Base-by-base conservation (phyloP, 805 yeast species). In the Nakazawaea ernobii region DNA sequence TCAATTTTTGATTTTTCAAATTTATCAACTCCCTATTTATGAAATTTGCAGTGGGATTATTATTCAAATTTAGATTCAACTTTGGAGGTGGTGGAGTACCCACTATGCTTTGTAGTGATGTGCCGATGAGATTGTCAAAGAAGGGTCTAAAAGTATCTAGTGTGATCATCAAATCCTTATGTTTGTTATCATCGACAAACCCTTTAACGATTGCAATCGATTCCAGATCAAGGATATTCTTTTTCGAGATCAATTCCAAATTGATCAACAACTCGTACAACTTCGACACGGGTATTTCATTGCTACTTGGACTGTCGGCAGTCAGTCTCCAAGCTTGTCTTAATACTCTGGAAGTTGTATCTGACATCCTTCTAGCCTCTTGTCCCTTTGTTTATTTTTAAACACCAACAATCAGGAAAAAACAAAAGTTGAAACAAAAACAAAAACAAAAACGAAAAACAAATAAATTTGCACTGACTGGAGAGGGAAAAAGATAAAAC, bases 21-120 rank as follows among this genome's bases (percentile, higher is more conserved):
- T 38, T 39, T 13, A 7, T n/a, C 17, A 45, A 35, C 17, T 45
- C 48, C 30, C 26, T 39, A 13, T 45, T 45, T 8, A 45, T 39
- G 35, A 45, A 45, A 35, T 39, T 39, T 13, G 48, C 9, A 15
- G 48, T 39, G 4, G 48, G 17, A 27, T 14, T 45, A 8, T 15
- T 4, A 28, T 39, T 45, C 5, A 32, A 15, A 8, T 45, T 45
- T 10, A 32, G 17, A n/a, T 45, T 45, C 28, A 45, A 33, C 6
- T 30, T 29, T 11, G 37, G 38, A 20, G 24, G 24, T 6, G 42
- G 47, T 6, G 42, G 47, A 11, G 42, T 37, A 1, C 38, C 47
- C 10, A 44, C 24, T 8, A 35, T 28, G 8, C 7, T 9, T 8
- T 32, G 29, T 10, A 44, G 38, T 4, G 42, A 26, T 1, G 10